phyloP scores from a whole-genome alignment of 768 basidiomycete species.

The Melanogaster broomeanus region DNA sequence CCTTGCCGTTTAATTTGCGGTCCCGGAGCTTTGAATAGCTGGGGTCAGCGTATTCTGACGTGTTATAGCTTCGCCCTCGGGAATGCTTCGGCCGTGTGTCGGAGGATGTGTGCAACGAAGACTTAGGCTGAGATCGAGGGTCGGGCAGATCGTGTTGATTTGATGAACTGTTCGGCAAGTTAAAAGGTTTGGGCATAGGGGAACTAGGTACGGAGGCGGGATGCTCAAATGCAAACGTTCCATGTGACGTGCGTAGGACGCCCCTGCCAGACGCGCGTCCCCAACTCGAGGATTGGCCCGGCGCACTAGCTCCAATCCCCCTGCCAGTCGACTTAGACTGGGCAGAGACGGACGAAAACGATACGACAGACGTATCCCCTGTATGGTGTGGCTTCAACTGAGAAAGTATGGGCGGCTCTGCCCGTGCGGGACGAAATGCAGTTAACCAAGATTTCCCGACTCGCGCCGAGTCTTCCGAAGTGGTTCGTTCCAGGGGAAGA shows the following conservation, averaged over 20 bases:
- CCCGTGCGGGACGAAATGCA: constrained; percentile 9
- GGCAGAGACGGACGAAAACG: constrained; percentile 35
- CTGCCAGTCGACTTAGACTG: constrained; percentile 42
- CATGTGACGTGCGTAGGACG: constrained; percentile 47
- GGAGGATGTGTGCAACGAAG: constrained; percentile 32
- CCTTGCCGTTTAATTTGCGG: constrained; percentile 46
- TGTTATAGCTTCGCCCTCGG: constrained; percentile 26
- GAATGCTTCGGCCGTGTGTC: constrained; percentile 31
- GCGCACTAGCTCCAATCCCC: constrained; percentile 19
- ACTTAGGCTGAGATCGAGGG: constrained; percentile 10
- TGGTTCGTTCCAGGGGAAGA: constrained; percentile 22
- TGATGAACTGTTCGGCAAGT: constrained; percentile 14
- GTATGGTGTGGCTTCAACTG: constrained; percentile 40
- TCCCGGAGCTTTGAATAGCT: constrained; percentile 12
- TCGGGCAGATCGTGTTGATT: constrained; percentile 7
- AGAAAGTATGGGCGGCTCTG: constrained; percentile 20
- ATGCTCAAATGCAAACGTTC: constrained; percentile 68
- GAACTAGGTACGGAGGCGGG: constrained; percentile 54
- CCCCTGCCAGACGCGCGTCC: constrained; percentile 53
- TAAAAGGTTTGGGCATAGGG: constrained; percentile 22
- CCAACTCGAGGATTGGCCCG: constrained; percentile 53
- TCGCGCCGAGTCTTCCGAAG: constrained; percentile 27
- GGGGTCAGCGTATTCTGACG: constrained; percentile 21
- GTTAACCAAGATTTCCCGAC: constrained; percentile 12
- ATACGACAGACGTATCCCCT: constrained; percentile 33